phyloP scores from a whole-genome alignment of 176 grass and related monocot genomes.

The Oryza brachyantha region DNA sequence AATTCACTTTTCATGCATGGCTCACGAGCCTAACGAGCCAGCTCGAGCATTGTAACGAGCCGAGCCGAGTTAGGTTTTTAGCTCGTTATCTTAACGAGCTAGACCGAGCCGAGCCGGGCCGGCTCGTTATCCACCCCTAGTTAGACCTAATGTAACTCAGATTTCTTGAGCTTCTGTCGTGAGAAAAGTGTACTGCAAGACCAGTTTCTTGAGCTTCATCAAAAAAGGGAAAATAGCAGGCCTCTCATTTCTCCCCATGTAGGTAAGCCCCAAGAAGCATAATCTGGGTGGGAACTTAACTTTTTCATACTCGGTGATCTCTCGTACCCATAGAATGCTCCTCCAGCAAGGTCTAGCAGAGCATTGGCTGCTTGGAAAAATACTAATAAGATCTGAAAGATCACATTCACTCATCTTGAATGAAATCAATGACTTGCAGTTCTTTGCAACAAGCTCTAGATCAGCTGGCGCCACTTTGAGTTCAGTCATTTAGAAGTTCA shows the following conservation, averaged over 20 bases:
- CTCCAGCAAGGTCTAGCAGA: slow-evolving; percentile 85
- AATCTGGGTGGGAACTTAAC: slow-evolving; percentile 67
- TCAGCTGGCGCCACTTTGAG: slow-evolving; percentile 60
- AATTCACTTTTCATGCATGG: too few relatives aligned
- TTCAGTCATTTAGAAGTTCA: slow-evolving; percentile 91
- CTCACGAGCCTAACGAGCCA: too few relatives aligned
- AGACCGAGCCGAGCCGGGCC: too few relatives aligned
- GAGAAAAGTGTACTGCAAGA: slow-evolving; percentile 89
- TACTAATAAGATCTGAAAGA: slow-evolving; percentile 54
- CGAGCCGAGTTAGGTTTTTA: too few relatives aligned
- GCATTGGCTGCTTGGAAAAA: slow-evolving; percentile 62
- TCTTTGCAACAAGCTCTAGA: slow-evolving; percentile 75
- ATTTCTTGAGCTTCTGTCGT: slow-evolving; percentile 87
- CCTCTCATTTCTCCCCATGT: slow-evolving; percentile 76
- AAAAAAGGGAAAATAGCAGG: slow-evolving; percentile 56
- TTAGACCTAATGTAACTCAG: too few relatives aligned
- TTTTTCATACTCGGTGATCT: slow-evolving; percentile 48
- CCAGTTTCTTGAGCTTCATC: slow-evolving; percentile 70
- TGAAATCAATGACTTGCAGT: slow-evolving; percentile 77
- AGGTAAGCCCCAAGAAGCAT: slow-evolving; percentile 61
- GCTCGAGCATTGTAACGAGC: too few relatives aligned
- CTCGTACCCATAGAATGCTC: slow-evolving; percentile 55
- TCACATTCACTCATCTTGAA: slow-evolving; percentile 87
- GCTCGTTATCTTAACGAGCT: too few relatives aligned
- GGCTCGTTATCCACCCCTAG: too few relatives aligned